Conservation (phyloP, 2,329 filamentous ascomycete genomes). For the Arthrobotrys sphaeroides region DNA sequence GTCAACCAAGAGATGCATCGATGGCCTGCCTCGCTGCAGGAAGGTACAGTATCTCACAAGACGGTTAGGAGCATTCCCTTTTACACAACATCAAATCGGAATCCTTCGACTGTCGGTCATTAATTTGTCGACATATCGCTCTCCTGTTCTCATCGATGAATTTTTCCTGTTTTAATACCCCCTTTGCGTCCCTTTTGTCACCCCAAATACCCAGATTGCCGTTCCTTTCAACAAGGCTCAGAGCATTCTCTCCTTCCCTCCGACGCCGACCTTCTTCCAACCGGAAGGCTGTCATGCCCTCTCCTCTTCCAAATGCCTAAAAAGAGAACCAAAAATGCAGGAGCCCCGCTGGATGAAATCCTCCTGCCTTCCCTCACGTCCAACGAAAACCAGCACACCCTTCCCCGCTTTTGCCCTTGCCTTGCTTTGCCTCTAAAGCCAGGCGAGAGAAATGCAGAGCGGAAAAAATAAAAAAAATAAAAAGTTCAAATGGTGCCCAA, state of each 20-base stretch:
- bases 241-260: conserved; percentile 23
- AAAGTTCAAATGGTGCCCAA: no score
- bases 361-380: not conserved
- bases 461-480: not conserved
- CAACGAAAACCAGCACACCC: not conserved
- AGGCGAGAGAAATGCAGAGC: conserved; percentile 30
- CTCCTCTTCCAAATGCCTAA: conserved; percentile 47
- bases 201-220: not conserved
- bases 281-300: conserved; percentile 31
- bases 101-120: conserved; percentile 33
- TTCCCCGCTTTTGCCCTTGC: conserved; percentile 38
- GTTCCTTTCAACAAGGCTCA: conserved; percentile 27
- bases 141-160: conserved; percentile 5
- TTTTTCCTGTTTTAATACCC: not conserved
- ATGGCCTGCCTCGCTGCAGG: conserved; percentile 24
- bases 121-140: conserved; percentile 8
- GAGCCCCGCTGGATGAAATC: conserved; percentile 41
- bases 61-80: conserved; percentile 50
- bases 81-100: conserved; percentile 43
- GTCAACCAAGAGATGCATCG: conserved; percentile 40
- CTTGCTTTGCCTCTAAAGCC: conserved; percentile 20
- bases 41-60: conserved; percentile 31
- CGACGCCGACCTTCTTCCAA: conserved; percentile 27
- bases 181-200: conserved; percentile 10
- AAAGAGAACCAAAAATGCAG: conserved; percentile 50